phyloP scores from a whole-genome alignment of 176 grass and related monocot genomes.

The Paspalum vaginatum region DNA sequence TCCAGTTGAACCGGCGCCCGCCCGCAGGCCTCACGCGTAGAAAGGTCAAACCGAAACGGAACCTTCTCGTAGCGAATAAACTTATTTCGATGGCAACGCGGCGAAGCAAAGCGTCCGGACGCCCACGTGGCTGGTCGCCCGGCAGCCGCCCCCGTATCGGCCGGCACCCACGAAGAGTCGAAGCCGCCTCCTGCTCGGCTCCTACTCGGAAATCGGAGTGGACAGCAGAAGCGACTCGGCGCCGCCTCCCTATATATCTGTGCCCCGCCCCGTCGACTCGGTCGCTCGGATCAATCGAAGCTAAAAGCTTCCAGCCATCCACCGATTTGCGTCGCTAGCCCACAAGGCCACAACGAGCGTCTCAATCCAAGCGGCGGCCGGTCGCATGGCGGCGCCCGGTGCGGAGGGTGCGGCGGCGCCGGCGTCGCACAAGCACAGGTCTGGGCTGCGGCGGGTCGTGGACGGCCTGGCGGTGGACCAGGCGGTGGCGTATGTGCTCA shows the following conservation, averaged over 20 bases:
- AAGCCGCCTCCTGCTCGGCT: neutral
- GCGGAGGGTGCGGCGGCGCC: no score
- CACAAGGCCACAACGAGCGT: no score
- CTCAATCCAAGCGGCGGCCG: no score
- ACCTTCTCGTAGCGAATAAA: slow-evolving; percentile 17
- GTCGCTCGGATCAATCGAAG: no score
- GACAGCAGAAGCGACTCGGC: neutral
- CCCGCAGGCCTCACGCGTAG: neutral
- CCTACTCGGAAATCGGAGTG: neutral
- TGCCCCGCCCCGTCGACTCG: no score
- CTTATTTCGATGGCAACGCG: no score
- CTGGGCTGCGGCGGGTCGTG: neutral
- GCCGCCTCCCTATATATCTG: neutral
- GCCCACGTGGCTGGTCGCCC: neutral
- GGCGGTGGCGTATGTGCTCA: slow-evolving; percentile 47
- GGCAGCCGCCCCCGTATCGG: neutral
- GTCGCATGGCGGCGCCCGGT: no score
- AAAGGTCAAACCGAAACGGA: neutral
- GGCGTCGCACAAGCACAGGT: no score
- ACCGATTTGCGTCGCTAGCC: no score
- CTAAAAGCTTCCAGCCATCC: no score
- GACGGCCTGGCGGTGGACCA: slow-evolving; percentile 35
- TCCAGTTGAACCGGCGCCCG: neutral
- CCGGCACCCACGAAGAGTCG: neutral
- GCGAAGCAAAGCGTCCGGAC: slow-evolving; percentile 19